Percentiles rank a stretch among this genome's conserved stretches.
Evolutionary conservation across 1,139 yeast species (phyloP).

Genomic region (Yamadazyma blattariae): DNA sequence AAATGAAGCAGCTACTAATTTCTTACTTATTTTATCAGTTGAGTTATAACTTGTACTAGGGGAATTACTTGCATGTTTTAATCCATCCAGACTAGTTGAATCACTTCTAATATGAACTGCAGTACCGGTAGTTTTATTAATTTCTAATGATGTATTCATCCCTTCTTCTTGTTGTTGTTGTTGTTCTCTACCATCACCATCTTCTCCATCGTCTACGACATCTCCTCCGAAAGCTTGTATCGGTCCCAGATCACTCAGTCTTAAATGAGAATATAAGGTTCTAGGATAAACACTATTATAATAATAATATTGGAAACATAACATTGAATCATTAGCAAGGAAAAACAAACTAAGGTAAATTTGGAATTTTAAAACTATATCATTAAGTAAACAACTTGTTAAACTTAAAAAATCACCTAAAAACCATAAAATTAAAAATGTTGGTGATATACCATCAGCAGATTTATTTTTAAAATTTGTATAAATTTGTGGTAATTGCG

Average conservation of each 20-base stretch:
- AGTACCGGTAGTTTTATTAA: slow-evolving; percentile 3
- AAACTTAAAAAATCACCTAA: slow-evolving; percentile 82
- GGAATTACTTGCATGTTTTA: slow-evolving; percentile 15
- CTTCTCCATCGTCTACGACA: background rate
- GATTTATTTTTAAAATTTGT: slow-evolving; percentile 74
- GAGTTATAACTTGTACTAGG: slow-evolving; percentile 25
- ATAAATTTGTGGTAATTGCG: slow-evolving; percentile 83
- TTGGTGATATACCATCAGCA: slow-evolving; percentile 84
- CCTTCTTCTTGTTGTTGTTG: no score
- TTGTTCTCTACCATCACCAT: background rate
- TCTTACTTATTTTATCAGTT: slow-evolving; percentile 10
- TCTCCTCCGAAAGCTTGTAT: no score
- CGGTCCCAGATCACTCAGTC: background rate
- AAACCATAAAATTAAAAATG: slow-evolving; percentile 75
- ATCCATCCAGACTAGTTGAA: slow-evolving; percentile 9
- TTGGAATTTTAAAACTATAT: slow-evolving; percentile 73
- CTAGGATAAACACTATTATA: slow-evolving; percentile 48
- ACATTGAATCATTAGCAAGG: slow-evolving; percentile 64
- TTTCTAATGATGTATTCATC: background rate
- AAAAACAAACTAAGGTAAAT: slow-evolving; percentile 72
- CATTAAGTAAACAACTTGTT: slow-evolving; percentile 74
- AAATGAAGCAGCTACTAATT: slow-evolving; percentile 19
- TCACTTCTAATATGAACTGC: slow-evolving; percentile 14
- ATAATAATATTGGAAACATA: slow-evolving; percentile 76
- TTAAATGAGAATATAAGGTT: slow-evolving; percentile 8